Base-by-base conservation (phyloP, 257 asterid genomes). In the Marsdenia floribunda region DNA sequence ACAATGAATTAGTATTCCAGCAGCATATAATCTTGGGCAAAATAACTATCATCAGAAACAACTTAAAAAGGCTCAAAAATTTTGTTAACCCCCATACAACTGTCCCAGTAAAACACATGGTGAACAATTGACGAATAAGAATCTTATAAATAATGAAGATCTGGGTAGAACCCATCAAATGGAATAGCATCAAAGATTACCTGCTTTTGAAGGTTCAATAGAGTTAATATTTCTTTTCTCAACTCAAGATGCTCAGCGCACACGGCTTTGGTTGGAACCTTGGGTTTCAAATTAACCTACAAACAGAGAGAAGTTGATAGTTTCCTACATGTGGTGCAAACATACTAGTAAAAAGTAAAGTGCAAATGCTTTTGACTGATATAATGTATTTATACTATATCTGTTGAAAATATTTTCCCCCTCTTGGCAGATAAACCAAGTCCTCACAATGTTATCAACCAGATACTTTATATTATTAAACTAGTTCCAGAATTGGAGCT, bases 181-280 rank as follows among this genome's bases (percentile, higher is more conserved):
- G 47, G 67, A 63, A 63, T 12, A 65, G 40, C 11, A 35, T 38
- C 22, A 59, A 64, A 38, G n/a, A 40, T 68, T 74, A 94, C 97
- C 98, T 90, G 96, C 79, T 89, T 92, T 83, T 94, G 99, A 85
- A 94, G 96, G 83, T 89, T 89, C 86, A 94, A 78, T 38, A 94
- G 86, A 61, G 92, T 93, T 80, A 90, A 54, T 82, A 94, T 94
- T 86, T 94, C 99, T 87, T 91, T 90, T 83, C 99, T 86, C 80
- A 94, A 81, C 82, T 94, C 99, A 79, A 94, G 99, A 86, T 92
- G 99, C 89, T 94, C 97, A 0, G 88, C 87, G 33, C 99, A 94
- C 57, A 92, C 98, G 21, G 91, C 92, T 80, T 88, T 92, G 33
- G 99, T 94, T 67, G 99, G 98, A 77, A 94, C 97, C 84, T 86